Base-by-base conservation (phyloP, 1,284 basidiomycete species). In the Gomphus bonarii region DNA sequence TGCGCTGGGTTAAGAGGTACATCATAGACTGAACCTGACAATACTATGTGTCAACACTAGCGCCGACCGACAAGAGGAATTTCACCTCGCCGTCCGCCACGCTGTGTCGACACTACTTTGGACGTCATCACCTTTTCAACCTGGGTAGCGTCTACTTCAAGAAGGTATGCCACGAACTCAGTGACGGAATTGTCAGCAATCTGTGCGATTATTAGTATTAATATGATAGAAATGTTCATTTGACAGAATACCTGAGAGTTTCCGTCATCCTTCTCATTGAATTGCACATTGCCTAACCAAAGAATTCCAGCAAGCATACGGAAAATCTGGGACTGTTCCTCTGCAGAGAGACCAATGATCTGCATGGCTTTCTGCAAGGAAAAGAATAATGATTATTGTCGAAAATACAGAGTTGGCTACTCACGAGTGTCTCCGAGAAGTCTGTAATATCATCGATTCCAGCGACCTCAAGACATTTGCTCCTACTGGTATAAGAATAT, bases 211-310 rank as follows among this genome's bases (percentile, higher is more conserved):
- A 20, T 25, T 50, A 16, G 14, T 18, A 31, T 18, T n/a, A 3
- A 50, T 42, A 12, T 11, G 8, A 20, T 52, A 18, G 12, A n/a
- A 44, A 18, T 22, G 35, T 40, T n/a, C 31, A 5, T n/a, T n/a
- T 5, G 38, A 36, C 25, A 25, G 22, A 18, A 18, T 52, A 58
- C 57, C 35, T 53, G 50, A 18, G 57, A 44, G 68, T 97, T 95
- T 30, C 95, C 95, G 62, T 95, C 89, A 63, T 94, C 90, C 67
- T 82, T 82, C 70, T 97, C 94, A 30, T 73, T 74, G 68, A 93
- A 99, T 63, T 92, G 88, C 30, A 95, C 85, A 64, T 99, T 99
- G 54, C 97, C 97, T 7, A 99, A 78, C 97, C 97, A 99, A 11
- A 99, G 81, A 62, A 98, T 81, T 55, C 86, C 80, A 3, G 95